A percentile compares a stretch with the other conserved stretches of the same genome.
Evolutionary conservation across 352 stramenopile genomes (phyloP).

Genomic region (Phytopythium cucurbitacearum): DNA sequence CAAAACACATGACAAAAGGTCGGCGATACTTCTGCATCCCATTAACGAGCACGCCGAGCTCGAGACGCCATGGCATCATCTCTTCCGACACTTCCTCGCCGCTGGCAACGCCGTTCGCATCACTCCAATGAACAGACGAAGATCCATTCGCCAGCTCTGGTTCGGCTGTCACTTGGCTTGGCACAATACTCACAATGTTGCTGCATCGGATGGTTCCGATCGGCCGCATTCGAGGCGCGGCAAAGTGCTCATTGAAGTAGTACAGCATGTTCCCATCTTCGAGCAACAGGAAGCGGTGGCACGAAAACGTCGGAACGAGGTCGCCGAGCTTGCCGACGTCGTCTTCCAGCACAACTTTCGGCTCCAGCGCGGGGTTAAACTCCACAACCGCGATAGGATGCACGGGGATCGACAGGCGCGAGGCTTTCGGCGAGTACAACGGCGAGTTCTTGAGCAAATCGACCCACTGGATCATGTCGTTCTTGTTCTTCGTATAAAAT

Average conservation of each 20-base stretch:
- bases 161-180: conserved; percentile 55
- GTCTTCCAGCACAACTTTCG: conserved; percentile 63
- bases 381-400: conserved; percentile 76
- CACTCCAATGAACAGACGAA: conserved; percentile 6
- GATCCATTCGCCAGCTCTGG: conserved; percentile 1
- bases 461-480: conserved; percentile 83
- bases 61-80: conserved; percentile 72
- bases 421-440: conserved; percentile 52
- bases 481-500: conserved; percentile 73
- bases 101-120: conserved; percentile 12
- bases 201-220: conserved; percentile 80
- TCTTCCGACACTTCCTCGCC: conserved; percentile 27
- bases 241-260: conserved; percentile 53
- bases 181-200: conserved; percentile 75
- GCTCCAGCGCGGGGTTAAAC: conserved; percentile 61
- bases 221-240: conserved; percentile 52
- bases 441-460: conserved; percentile 87
- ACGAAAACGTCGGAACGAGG: conserved; percentile 58
- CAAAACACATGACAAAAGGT: conserved; percentile 76
- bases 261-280: conserved; percentile 83
- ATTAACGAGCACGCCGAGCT: conserved; percentile 65
- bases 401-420: conserved; percentile 72
- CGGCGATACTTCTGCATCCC: conserved; percentile 64
- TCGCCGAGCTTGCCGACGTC: conserved; percentile 77
- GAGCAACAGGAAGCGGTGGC: conserved; percentile 69